Evolutionary conservation across 345 rosid genomes (phyloP).

Genomic region (Laguncularia racemosa): DNA sequence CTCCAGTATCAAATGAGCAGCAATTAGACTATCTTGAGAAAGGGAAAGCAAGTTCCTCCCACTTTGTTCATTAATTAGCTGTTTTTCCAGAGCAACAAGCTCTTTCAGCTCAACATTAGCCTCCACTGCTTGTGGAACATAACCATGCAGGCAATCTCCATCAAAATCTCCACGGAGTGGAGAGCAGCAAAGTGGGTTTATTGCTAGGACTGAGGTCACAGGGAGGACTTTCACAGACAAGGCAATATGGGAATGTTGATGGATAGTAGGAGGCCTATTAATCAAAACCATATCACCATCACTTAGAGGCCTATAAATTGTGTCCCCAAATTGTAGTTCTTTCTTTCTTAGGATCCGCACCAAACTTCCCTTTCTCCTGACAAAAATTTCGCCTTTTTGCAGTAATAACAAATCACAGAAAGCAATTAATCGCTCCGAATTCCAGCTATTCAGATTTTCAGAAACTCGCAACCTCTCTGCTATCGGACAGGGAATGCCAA

Average conservation of each 20-base stretch:
- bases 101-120: conserved; percentile 70
- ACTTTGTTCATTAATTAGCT: conserved; percentile 61
- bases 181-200: conserved; percentile 81
- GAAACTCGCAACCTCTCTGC: conserved; percentile 73
- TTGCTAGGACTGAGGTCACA: conserved; percentile 53
- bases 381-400: conserved; percentile 48
- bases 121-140: conserved; percentile 76
- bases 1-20: conserved; percentile 62
- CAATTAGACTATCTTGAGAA: conserved; percentile 79
- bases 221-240: conserved; percentile 72
- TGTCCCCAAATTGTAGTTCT: conserved; percentile 60
- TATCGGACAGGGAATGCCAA: conserved; percentile 73
- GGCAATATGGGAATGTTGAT: conserved; percentile 82
- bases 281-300: conserved; percentile 77
- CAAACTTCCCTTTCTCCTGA: conserved; percentile 54
- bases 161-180: conserved; percentile 96
- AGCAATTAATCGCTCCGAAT: conserved; percentile 46
- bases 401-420: conserved; percentile 39
- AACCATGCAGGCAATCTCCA: conserved; percentile 96
- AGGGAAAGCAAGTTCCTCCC: conserved; percentile 70
- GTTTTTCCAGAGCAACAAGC: conserved; percentile 78
- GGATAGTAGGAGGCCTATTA: conserved; percentile 93
- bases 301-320: conserved; percentile 47
- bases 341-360: conserved; percentile 31
- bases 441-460: conserved; percentile 66